phyloP scores from a whole-genome alignment of 805 yeast species.

The Blastobotrys mokoenaii region DNA sequence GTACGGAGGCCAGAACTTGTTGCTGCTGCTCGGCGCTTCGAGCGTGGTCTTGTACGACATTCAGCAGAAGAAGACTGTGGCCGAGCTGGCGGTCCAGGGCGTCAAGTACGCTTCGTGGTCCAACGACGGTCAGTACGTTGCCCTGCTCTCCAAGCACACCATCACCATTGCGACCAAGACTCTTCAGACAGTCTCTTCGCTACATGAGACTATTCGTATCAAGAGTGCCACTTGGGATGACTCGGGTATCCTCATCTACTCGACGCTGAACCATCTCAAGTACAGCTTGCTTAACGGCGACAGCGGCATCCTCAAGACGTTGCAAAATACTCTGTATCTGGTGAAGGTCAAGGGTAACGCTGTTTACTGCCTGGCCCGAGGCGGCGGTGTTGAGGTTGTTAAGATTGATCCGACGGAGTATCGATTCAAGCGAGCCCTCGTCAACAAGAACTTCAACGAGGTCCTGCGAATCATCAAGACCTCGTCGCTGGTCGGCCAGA shows the following conservation, averaged over 20 bases:
- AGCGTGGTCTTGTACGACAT: conserved; percentile 81
- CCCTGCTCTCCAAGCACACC: conserved; percentile 84
- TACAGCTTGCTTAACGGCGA: conserved; percentile 92
- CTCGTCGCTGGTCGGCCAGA: conserved; percentile 93
- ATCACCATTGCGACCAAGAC: conserved; percentile 79
- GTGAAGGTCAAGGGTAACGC: conserved; percentile 59
- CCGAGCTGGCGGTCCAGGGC: conserved; percentile 60
- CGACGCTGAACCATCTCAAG: conserved; percentile 93
- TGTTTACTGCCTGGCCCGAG: conserved; percentile 76
- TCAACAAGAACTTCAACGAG: conserved; percentile 83
- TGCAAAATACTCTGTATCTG: conserved; percentile 80
- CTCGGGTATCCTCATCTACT: conserved; percentile 79
- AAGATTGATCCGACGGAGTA: conserved; percentile 93
- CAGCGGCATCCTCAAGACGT: conserved; percentile 85
- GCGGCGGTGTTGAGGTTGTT: conserved; percentile 71
- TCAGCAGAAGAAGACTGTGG: conserved; percentile 76
- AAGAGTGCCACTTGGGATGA: conserved; percentile 98
- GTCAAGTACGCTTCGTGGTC: conserved; percentile 91
- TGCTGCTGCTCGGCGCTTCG: conserved; percentile 63
- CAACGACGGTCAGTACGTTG: conserved; percentile 75
- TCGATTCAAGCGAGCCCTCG: conserved; percentile 87
- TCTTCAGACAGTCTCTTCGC: conserved; percentile 66
- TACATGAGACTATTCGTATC: conserved; percentile 94
- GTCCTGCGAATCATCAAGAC: conserved; percentile 80
- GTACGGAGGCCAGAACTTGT: conserved; percentile 71